These are phyloP conservation scores for Tricholomella constricta DNA, from an alignment of 768 basidiomycete genomes.

Conservation along the genomic window DNA sequence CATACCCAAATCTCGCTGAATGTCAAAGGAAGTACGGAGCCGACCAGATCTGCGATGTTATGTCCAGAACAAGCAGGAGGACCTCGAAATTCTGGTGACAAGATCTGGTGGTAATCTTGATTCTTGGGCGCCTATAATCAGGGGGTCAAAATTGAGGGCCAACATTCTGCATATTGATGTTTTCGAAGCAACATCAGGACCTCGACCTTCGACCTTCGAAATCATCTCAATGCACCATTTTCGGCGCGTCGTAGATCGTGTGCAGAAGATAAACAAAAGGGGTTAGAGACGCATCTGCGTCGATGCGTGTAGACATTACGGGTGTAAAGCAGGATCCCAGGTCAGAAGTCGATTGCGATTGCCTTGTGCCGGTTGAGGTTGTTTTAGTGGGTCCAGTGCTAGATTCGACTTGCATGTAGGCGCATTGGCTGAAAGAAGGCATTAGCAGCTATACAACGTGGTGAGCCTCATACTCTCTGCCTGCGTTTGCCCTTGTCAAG, in stretches of 20 bases:
- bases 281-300: neutral
- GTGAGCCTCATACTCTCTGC: no score
- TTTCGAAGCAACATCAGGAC: neutral
- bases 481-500: no score
- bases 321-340: neutral
- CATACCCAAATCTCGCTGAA: neutral
- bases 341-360: no score
- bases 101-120: slow-evolving; percentile 6
- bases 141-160: neutral
- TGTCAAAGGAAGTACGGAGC: neutral
- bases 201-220: neutral
- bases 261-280: slow-evolving; percentile 3
- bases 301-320: neutral
- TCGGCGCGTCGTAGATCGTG: slow-evolving; percentile 8
- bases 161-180: neutral
- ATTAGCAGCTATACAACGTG: no score
- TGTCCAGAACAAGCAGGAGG: slow-evolving; percentile 2
- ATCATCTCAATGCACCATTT: neutral
- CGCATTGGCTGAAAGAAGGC: no score
- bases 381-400: no score
- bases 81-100: slow-evolving; percentile 14
- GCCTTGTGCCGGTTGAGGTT: no score
- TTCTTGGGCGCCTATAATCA: slow-evolving; percentile 1
- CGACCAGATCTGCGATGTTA: slow-evolving; percentile 5
- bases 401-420: no score